phyloP scores from a whole-genome alignment of 75 land plant genomes.

The Chamaecyparis obtusa region DNA sequence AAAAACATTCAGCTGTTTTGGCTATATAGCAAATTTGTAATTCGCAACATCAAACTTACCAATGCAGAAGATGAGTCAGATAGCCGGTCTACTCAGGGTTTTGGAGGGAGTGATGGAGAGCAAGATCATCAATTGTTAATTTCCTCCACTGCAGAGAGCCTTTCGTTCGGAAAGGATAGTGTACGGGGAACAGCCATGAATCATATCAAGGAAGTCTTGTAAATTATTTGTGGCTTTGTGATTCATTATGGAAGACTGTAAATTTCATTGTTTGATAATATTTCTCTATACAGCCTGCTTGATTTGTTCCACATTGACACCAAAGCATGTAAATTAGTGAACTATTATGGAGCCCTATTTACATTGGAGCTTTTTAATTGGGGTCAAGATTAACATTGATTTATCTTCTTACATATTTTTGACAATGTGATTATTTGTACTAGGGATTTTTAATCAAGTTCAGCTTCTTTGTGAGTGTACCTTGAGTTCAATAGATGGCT shows the following conservation, averaged over 20 bases:
- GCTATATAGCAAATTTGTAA: not conserved
- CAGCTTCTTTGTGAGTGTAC: not conserved
- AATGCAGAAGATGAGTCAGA: slow-evolving; percentile 13
- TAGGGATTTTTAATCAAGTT: not conserved
- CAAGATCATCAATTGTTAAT: slow-evolving; percentile 10
- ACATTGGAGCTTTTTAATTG: not conserved
- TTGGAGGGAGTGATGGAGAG: slow-evolving; percentile 12
- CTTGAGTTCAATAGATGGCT: not conserved
- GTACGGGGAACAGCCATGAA: not conserved
- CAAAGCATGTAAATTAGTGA: not conserved
- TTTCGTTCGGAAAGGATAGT: not conserved
- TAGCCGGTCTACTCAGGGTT: not conserved
- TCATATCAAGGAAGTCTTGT: slow-evolving; percentile 12
- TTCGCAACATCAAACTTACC: not conserved
- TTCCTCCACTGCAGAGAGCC: slow-evolving; percentile 1
- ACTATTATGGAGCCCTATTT: not conserved
- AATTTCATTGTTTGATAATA: not conserved
- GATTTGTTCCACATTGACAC: not conserved
- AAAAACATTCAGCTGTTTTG: not conserved
- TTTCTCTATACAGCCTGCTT: not conserved
- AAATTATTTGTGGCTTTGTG: not conserved
- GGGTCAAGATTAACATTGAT: not conserved
- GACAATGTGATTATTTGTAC: not conserved
- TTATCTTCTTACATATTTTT: not conserved
- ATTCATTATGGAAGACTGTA: not conserved